Percentiles rank a stretch among this genome's conserved stretches.
Conservation (phyloP, 2,329 filamentous ascomycete genomes). For the Coleophoma cylindrospora region DNA sequence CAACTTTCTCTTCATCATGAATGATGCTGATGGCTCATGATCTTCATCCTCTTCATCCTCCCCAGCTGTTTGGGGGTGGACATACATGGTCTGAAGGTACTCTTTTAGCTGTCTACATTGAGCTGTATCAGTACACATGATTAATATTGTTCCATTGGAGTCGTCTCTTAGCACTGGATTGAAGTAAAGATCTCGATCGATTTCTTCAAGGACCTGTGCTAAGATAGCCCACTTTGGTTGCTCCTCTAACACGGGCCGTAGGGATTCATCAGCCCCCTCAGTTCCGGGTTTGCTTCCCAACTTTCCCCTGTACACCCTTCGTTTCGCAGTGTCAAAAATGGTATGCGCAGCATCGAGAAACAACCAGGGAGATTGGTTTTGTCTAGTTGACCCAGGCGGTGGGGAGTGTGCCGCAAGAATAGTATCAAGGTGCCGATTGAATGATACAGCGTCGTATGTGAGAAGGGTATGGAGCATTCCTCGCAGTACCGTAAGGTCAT, state of each 20-base stretch:
- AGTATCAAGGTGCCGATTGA: constrained; percentile 89
- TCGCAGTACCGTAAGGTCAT: constrained; percentile 78
- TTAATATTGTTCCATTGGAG: constrained; percentile 85
- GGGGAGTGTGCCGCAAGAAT: constrained; percentile 89
- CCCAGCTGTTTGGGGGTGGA: constrained; percentile 44
- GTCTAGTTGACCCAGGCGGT: constrained; percentile 77
- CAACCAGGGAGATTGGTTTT: constrained; percentile 91
- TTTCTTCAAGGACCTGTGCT: constrained; percentile 87
- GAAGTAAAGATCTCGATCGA: constrained; percentile 84
- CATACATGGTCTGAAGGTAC: constrained; percentile 86
- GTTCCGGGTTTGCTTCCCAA: constrained; percentile 21
- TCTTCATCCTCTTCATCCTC: constrained; percentile 37
- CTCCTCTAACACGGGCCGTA: constrained; percentile 83
- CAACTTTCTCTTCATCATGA: constrained; percentile 87
- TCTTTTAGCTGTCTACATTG: constrained; percentile 87
- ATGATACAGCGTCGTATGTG: constrained; percentile 83
- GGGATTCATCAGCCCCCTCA: constrained; percentile 28
- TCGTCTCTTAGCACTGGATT: constrained; percentile 73
- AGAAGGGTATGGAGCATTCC: constrained; percentile 78
- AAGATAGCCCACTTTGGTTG: constrained; percentile 90
- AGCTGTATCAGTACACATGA: constrained; percentile 89
- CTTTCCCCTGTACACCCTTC: constrained; percentile 76
- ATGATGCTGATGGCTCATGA: constrained; percentile 65
- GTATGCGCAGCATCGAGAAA: constrained; percentile 93
- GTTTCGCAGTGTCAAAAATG: constrained; percentile 86